These are phyloP conservation scores for Scleroderma citrinum DNA, from an alignment of 768 basidiomycete species.

Conservation along the genomic window DNA sequence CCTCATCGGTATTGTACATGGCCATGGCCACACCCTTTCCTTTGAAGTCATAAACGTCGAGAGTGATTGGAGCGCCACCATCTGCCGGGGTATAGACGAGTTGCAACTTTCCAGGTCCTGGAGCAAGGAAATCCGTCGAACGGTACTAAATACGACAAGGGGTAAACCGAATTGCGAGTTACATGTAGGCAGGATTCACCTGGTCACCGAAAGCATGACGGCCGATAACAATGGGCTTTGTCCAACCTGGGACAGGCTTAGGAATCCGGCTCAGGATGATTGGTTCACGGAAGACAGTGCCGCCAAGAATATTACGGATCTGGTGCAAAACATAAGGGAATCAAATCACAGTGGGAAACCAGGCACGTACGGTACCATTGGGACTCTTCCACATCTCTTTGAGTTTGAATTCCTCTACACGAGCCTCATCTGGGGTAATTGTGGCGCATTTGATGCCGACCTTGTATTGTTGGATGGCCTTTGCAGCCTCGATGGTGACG, in stretches of 20 bases:
- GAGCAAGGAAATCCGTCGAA: slow-evolving; percentile 87
- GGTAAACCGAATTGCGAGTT: slow-evolving; percentile 4
- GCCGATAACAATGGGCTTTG: slow-evolving; percentile 93
- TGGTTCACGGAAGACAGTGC: slow-evolving; percentile 98
- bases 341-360: background rate
- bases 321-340: slow-evolving; percentile 21
- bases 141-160: slow-evolving; percentile 56
- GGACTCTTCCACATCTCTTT: slow-evolving; percentile 99
- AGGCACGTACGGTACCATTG: slow-evolving; percentile 74
- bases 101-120: slow-evolving; percentile 90
- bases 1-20: slow-evolving; percentile 99
- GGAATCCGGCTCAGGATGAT: slow-evolving; percentile 90
- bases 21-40: slow-evolving; percentile 88
- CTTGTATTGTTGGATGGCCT: slow-evolving; percentile 89
- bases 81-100: slow-evolving; percentile 82
- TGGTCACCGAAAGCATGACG: slow-evolving; percentile 98
- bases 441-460: slow-evolving; percentile 99
- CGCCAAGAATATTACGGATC: slow-evolving; percentile 97
- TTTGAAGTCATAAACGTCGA: slow-evolving; percentile 93
- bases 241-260: slow-evolving; percentile 93
- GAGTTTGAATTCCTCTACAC: slow-evolving; percentile 94
- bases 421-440: slow-evolving; percentile 96
- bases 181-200: slow-evolving; percentile 31
- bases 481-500: slow-evolving; percentile 88
- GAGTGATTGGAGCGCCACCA: slow-evolving; percentile 56